Evolutionary conservation across 257 asterid species (phyloP), one percentile per base, ranked within the genome.

Genomic region (Thymus mandschuricus): DNA sequence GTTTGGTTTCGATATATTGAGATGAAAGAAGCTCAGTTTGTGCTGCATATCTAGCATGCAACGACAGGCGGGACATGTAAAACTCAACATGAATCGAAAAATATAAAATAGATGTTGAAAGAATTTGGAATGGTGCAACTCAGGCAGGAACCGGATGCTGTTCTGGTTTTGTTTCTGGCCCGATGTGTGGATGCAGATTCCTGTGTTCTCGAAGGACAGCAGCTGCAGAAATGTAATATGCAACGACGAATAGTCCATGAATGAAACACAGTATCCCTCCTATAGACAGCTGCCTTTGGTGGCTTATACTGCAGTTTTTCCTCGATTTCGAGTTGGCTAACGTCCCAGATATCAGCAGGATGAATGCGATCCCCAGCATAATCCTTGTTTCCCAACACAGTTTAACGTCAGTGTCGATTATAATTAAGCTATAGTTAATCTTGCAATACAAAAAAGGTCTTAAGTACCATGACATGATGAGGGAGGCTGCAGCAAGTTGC

Each of bases 401-500:
- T 45, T 10, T 15, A 35, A 50, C 1, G 8, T 3, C 4, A 3
- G 15, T 57, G 10, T 29, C 1, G 34, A 56, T 1, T 49, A 29
- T 41, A n/a, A 57, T 13, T 3, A 5, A 21, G 51, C 56, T 10
- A 21, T 10, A 21, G 21, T 21, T 21, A 21, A 21, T 21, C 21
- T 21, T 21, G 21, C 21, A 21, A 21, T 21, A 15, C 1, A 6
- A 15, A 3, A 31, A 55, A 9, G 40, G 28, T 40, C 43, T 8
- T 1, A 27, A 11, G 71, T 87, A 91, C 98, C 98, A 94, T 79
- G 87, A 72, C 52, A 87, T 49, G 71, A 94, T 61, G 38, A 86
- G 88, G 63, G 97, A 89, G 82, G 89, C 95, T 5, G 87, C 77
- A 0, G 96, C 96, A 0, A 91, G 88, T 66, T 89, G 95, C 79